phyloP scores from a whole-genome alignment of 176 grass and related monocot species.

The Alopecurus myosuroides region DNA sequence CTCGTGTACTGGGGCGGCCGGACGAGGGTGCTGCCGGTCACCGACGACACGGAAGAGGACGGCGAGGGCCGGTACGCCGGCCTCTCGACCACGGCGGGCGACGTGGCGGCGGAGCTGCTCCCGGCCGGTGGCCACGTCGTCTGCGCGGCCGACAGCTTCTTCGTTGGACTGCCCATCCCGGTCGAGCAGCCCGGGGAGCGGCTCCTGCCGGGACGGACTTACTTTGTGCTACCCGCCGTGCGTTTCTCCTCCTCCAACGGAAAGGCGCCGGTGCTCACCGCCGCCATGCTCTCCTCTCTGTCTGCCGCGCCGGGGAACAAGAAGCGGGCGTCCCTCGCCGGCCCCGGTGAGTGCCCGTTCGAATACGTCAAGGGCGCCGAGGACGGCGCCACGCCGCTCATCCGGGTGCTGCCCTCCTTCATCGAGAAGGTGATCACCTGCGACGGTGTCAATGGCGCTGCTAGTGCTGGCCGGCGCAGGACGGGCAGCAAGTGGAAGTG shows the following conservation, averaged over 20 bases:
- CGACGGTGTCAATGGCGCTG: background rate
- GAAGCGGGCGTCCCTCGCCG: conserved; percentile 11
- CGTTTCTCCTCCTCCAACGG: conserved; percentile 31
- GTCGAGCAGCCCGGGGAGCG: conserved; percentile 39
- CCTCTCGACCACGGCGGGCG: conserved; percentile 16
- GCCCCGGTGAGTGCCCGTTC: conserved; percentile 43
- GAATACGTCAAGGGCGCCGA: conserved; percentile 63
- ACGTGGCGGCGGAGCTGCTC: conserved; percentile 47
- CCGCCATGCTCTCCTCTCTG: conserved; percentile 55
- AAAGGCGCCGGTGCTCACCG: conserved; percentile 49
- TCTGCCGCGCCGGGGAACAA: conserved; percentile 13
- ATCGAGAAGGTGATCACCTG: conserved; percentile 62
- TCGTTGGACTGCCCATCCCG: conserved; percentile 58
- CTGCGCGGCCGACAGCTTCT: conserved; percentile 57
- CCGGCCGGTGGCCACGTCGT: conserved; percentile 31
- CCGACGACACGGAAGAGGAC: background rate
- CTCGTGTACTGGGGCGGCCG: conserved; percentile 70
- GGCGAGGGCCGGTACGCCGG: background rate
- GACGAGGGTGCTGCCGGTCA: conserved; percentile 20
- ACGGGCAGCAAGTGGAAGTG: background rate
- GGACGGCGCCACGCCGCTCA: conserved; percentile 39
- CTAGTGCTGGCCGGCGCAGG: background rate
- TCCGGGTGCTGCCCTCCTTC: conserved; percentile 63
- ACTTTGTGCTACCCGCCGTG: conserved; percentile 68
- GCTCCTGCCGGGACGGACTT: conserved; percentile 54